Evolutionary conservation across 2,329 filamentous ascomycete species (phyloP), one percentile per base, ranked within the genome.

Genomic region (Fusarium illudens): DNA sequence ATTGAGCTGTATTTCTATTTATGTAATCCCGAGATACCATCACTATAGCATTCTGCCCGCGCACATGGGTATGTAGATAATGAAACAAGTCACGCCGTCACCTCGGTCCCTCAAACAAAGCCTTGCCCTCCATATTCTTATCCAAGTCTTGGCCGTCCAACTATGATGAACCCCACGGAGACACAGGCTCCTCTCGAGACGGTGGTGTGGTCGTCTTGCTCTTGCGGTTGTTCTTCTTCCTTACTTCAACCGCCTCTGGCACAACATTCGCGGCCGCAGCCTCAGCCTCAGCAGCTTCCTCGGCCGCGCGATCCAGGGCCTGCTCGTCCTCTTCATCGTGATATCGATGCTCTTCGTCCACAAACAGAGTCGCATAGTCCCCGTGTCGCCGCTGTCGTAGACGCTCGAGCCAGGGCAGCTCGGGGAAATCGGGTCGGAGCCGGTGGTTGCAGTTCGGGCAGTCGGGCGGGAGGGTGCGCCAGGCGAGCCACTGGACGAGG

Each of bases 391-490:
- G 63, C 11, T 64, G 42, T 12, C 62, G 63, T 44, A 75, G 57
- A 20, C 65, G 68, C 46, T 70, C 62, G 10, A 75, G 52, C 79
- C 79, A 79, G 36, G 80, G 79, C 11, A 80, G 64, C 30, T 76
- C 62, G 15, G 79, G 79, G n/a, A 78, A 58, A n/a, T 73, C 65
- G 5, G 80, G 79, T 7, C 80, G 78, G 13, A 83, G 73, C 6
- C 75, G 74, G 57, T 71, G 73, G 51, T 76, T 76, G 72, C 81
- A 83, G 65, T 81, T 75, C 4, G 80, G 80, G 59, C 81, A 83
- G 58, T 81, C 75, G 29, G 77, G 71, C 4, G 79, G 78, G 3
- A 82, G 75, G 33, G 73, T 72, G 51, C 77, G 78, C 78, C 78
- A 81, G 29, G 79, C 79, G 22, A 79, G 67, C 71, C 76, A 81